These are phyloP conservation scores for Rossbeevera mucosa DNA, from an alignment of 768 basidiomycete species.

Conservation along the genomic window DNA sequence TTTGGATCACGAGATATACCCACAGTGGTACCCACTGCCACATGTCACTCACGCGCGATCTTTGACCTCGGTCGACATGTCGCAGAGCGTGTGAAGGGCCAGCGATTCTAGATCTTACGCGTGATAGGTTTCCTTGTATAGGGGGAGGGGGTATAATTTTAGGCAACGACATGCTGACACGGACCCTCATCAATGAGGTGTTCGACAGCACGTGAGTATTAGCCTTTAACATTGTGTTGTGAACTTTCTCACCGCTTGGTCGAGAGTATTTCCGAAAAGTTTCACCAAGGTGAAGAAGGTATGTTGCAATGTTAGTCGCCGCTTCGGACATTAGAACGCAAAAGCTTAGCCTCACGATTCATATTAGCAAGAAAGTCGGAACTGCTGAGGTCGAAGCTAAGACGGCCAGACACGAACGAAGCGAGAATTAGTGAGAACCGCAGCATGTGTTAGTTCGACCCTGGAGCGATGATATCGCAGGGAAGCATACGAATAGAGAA, in stretches of 20 bases:
- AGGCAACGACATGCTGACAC: conserved; percentile 1
- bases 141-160: not conserved
- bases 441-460: conserved; percentile 10
- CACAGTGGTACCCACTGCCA: conserved; percentile 1
- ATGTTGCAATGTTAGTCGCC: not conserved
- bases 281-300: not conserved
- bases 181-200: not conserved
- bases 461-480: conserved; percentile 28
- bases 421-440: conserved; percentile 9
- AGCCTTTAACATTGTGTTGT: conserved; percentile 13
- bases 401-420: conserved; percentile 16
- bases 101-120: not conserved
- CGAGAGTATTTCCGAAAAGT: conserved; percentile 1
- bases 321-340: not conserved
- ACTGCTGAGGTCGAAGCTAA: conserved; percentile 2
- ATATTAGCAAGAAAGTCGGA: conserved; percentile 2
- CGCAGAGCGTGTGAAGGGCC: conserved; percentile 5
- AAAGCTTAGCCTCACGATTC: not conserved
- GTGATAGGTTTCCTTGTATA: not conserved
- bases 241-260: conserved; percentile 19
- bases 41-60: conserved; percentile 2
- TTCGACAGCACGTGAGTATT: conserved; percentile 7
- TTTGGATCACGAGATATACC: conserved; percentile 4
- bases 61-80: not conserved
- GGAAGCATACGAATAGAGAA: conserved; percentile 22